Percentiles rank a stretch among this genome's conserved stretches.
Conservation (phyloP, 75 land plant species). For the Chamaecyparis obtusa region DNA sequence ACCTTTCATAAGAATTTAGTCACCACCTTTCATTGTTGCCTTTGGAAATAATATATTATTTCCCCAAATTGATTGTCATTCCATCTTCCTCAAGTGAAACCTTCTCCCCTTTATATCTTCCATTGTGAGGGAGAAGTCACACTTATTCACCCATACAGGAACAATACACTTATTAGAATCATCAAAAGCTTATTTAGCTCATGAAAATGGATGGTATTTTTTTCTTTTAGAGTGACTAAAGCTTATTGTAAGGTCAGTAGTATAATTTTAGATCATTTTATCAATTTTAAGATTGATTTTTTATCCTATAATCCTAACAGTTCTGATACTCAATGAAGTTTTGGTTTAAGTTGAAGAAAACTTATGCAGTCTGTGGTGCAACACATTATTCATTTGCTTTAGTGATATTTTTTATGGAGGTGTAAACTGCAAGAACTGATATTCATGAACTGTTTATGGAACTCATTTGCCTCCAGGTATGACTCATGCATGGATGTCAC, state of each 20-base stretch:
- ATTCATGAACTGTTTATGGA: not conserved
- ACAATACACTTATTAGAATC: too few relatives aligned
- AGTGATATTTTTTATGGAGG: not conserved
- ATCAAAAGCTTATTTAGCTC: too few relatives aligned
- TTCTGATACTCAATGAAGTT: not conserved
- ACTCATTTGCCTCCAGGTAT: slow-evolving; percentile 52
- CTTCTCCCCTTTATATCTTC: too few relatives aligned
- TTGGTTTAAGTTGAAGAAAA: not conserved
- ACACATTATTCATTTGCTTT: not conserved
- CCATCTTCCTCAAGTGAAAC: too few relatives aligned
- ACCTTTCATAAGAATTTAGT: too few relatives aligned
- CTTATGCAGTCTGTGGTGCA: not conserved
- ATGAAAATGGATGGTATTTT: too few relatives aligned
- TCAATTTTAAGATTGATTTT: not conserved
- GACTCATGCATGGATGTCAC: slow-evolving; percentile 93
- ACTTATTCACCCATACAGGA: too few relatives aligned
- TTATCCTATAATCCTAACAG: not conserved
- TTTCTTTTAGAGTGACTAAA: not conserved
- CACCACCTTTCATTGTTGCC: too few relatives aligned
- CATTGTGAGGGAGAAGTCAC: too few relatives aligned
- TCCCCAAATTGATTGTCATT: too few relatives aligned
- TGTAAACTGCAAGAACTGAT: too few relatives aligned
- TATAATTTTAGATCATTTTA: not conserved
- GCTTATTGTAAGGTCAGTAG: not conserved
- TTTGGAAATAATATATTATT: too few relatives aligned